Conservation (phyloP, 2,329 filamentous ascomycete species). For the Metarhizium album region DNA sequence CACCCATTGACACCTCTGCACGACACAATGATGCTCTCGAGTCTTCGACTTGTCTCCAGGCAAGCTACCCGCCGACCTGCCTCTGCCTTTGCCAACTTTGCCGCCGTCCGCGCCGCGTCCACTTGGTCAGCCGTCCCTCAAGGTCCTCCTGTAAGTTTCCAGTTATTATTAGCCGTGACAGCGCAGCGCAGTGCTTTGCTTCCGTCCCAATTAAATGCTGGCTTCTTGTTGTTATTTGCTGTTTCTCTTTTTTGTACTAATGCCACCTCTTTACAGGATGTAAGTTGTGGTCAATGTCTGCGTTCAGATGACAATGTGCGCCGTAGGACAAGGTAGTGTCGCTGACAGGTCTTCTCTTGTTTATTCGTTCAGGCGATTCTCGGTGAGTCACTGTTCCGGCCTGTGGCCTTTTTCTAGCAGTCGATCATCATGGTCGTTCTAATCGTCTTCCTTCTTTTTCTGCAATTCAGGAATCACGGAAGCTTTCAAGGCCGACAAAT, state of each 20-base stretch:
- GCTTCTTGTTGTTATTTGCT: too few species aligned
- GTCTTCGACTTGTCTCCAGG: conserved; percentile 42
- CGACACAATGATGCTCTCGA: conserved; percentile 44
- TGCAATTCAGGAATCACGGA: conserved; percentile 68
- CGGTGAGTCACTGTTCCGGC: conserved; percentile 37
- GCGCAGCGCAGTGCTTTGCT: neutral
- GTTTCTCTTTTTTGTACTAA: too few species aligned
- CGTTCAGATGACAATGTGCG: neutral
- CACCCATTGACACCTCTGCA: neutral
- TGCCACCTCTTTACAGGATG: conserved; percentile 7
- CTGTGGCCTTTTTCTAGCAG: neutral
- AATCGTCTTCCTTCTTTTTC: conserved; percentile 13
- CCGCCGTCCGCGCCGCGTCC: conserved; percentile 50
- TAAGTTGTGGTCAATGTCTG: conserved; percentile 5
- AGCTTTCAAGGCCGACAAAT: conserved; percentile 94
- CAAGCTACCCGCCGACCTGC: conserved; percentile 33
- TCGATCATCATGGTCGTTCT: conserved; percentile 3
- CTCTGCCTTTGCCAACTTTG: conserved; percentile 23
- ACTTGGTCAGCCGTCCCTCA: conserved; percentile 88
- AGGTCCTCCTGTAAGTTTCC: conserved; percentile 76
- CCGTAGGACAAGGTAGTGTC: neutral
- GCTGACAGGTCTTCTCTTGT: neutral
- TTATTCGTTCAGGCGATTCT: conserved; percentile 54
- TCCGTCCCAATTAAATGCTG: neutral
- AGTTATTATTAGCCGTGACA: neutral